phyloP scores from a whole-genome alignment of 345 rosid genomes.

The Fremontodendron californicum region DNA sequence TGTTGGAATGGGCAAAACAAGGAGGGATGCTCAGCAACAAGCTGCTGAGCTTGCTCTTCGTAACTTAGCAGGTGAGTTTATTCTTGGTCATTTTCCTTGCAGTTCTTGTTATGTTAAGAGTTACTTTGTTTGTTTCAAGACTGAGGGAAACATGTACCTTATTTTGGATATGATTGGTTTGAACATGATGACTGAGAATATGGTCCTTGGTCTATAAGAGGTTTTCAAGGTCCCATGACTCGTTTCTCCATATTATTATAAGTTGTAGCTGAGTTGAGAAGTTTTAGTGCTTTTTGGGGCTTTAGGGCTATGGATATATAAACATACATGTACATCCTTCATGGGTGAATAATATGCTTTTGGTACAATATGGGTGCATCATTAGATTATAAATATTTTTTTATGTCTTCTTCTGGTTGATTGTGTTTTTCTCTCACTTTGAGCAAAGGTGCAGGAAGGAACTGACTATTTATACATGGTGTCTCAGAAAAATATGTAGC shows the following conservation, averaged over 20 bases:
- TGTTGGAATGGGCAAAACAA: constrained; percentile 95
- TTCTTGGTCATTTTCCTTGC: background rate
- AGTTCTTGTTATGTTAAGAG: background rate
- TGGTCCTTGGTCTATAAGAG: background rate
- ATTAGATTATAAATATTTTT: background rate
- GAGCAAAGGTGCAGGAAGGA: background rate
- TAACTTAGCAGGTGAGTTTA: constrained; percentile 66
- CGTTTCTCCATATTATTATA: background rate
- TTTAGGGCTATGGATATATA: background rate
- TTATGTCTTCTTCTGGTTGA: constrained; percentile 7
- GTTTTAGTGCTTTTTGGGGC: background rate
- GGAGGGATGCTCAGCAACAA: constrained; percentile 95
- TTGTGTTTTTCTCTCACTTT: background rate
- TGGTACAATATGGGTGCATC: background rate
- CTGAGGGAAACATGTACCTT: background rate
- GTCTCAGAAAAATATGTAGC: constrained; percentile 82
- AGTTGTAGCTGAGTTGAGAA: background rate
- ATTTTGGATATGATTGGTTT: background rate
- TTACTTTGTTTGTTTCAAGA: background rate
- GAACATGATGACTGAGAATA: background rate
- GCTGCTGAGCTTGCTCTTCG: constrained; percentile 21
- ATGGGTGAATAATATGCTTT: background rate
- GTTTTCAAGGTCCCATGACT: background rate
- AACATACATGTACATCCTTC: background rate
- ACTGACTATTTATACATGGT: constrained; percentile 5